Percentiles rank a stretch among this genome's conserved stretches.
Conservation (phyloP, 139 green algal species). For the Zygnema circumcarinatum region DNA sequence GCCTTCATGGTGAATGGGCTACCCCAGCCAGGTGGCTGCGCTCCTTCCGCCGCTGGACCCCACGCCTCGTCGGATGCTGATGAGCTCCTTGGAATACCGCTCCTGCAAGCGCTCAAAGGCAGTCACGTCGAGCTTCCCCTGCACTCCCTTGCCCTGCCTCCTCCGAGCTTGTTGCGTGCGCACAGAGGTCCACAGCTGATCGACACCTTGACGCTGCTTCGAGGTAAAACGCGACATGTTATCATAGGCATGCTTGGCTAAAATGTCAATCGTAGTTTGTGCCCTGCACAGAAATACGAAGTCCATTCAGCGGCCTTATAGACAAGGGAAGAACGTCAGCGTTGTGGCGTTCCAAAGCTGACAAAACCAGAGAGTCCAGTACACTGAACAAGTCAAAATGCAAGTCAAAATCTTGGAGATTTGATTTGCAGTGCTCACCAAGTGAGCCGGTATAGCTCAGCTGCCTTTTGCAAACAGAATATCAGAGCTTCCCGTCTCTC, state of each 20-base stretch:
- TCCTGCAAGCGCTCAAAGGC: conserved; percentile 35
- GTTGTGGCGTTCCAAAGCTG: neutral
- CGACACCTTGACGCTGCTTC: conserved; percentile 5
- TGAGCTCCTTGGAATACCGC: conserved; percentile 30
- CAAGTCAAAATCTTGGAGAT: neutral
- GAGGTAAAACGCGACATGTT: conserved; percentile 4
- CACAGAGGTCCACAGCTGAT: conserved; percentile 12
- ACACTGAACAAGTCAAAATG: neutral
- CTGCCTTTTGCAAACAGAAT: conserved; percentile 14
- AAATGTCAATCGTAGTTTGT: conserved; percentile 48
- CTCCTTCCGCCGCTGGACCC: neutral
- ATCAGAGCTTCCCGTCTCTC: conserved; percentile 37
- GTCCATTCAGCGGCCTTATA: neutral
- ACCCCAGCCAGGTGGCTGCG: conserved; percentile 26
- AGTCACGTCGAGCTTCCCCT: conserved; percentile 41
- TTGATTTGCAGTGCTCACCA: conserved; percentile 34
- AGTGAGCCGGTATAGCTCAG: conserved; percentile 6
- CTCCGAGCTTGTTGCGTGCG: conserved; percentile 11
- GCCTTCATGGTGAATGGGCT: no score
- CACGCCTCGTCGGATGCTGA: conserved; percentile 29
- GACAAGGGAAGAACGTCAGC: neutral
- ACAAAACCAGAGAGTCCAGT: neutral
- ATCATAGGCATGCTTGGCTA: conserved; percentile 30
- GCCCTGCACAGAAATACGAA: conserved; percentile 15
- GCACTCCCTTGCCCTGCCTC: conserved; percentile 6